Evolutionary conservation across 352 stramenopile genomes (phyloP).

Genomic region (Phytophthora cajani): DNA sequence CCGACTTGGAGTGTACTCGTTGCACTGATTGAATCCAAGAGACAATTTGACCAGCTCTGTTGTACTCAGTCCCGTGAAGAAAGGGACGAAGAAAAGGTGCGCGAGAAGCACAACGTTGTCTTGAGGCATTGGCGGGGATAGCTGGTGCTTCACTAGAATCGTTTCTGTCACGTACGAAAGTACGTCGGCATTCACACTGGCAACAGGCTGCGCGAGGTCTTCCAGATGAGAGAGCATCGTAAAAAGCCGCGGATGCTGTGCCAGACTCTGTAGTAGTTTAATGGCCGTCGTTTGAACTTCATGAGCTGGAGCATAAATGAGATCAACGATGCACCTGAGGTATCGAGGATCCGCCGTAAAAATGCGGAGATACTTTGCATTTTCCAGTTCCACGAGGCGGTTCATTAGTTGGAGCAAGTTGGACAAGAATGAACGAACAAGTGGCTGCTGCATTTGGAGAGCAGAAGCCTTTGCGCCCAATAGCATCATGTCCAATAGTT

Average conservation of each 20-base stretch:
- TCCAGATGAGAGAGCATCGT: constrained; percentile 22
- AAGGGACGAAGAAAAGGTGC: constrained; percentile 34
- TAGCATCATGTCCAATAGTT: constrained; percentile 25
- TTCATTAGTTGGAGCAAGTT: constrained; percentile 27
- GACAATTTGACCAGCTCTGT: constrained; percentile 38
- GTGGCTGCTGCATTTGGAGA: constrained; percentile 25
- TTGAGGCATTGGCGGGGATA: constrained; percentile 22
- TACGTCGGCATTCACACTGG: not conserved
- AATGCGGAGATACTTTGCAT: constrained; percentile 16
- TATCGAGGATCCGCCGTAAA: constrained; percentile 30
- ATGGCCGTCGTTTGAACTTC: constrained; percentile 35
- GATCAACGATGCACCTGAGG: constrained; percentile 30
- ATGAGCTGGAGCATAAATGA: constrained; percentile 30
- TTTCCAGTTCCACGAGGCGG: constrained; percentile 6
- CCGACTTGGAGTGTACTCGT: not conserved
- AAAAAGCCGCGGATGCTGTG: constrained; percentile 15
- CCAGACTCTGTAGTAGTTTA: constrained; percentile 28
- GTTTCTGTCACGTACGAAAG: constrained; percentile 20
- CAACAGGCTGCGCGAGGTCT: constrained; percentile 6
- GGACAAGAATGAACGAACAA: constrained; percentile 21
- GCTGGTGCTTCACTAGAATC: constrained; percentile 1
- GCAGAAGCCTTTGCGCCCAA: constrained; percentile 15
- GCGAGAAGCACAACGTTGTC: constrained; percentile 25
- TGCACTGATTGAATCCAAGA: constrained; percentile 30
- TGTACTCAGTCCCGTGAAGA: constrained; percentile 37